phyloP scores from a whole-genome alignment of 495 filamentous ascomycete species.

The Acidiella bohemica region DNA sequence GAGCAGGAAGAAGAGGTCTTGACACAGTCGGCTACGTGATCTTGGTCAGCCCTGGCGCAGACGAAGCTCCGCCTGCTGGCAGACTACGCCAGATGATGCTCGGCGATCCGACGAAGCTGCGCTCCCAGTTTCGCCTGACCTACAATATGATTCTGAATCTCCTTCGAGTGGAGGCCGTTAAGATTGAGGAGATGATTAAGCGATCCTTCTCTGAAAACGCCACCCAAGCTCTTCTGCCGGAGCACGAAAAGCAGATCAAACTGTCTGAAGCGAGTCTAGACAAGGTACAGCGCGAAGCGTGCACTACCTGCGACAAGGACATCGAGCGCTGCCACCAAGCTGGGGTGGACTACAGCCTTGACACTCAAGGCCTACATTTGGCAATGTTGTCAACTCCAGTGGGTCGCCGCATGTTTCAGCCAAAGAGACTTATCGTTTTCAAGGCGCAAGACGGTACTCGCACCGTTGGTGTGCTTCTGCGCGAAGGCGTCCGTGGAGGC shows the following conservation, averaged over 20 bases:
- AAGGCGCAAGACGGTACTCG: constrained; percentile 60
- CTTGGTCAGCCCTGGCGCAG: constrained; percentile 66
- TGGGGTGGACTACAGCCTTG: constrained; percentile 57
- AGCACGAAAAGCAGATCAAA: constrained; percentile 88
- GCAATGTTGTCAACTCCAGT: constrained; percentile 56
- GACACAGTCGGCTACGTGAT: constrained; percentile 90
- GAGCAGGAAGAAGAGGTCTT: constrained; percentile 84
- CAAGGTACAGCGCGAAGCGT: constrained; percentile 76
- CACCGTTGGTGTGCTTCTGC: constrained; percentile 64
- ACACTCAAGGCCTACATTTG: constrained; percentile 64
- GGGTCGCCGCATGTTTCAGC: constrained; percentile 63
- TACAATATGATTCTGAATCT: constrained; percentile 99
- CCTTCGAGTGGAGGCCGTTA: constrained; percentile 85
- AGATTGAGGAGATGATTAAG: constrained; percentile 99
- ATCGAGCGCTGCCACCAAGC: constrained; percentile 66
- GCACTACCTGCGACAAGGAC: constrained; percentile 67
- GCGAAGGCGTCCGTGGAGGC: constrained; percentile 52
- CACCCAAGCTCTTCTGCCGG: constrained; percentile 87
- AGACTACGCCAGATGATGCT: constrained; percentile 86
- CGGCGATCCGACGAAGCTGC: constrained; percentile 85
- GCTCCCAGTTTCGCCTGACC: constrained; percentile 90
- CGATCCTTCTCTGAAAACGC: constrained; percentile 96
- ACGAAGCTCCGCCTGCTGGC: constrained; percentile 75
- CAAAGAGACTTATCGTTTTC: constrained; percentile 62
- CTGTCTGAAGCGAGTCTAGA: constrained; percentile 82